Evolutionary conservation across 768 basidiomycete genomes (phyloP), one percentile per base, ranked within the genome.

Genomic region (Boletus sp.): DNA sequence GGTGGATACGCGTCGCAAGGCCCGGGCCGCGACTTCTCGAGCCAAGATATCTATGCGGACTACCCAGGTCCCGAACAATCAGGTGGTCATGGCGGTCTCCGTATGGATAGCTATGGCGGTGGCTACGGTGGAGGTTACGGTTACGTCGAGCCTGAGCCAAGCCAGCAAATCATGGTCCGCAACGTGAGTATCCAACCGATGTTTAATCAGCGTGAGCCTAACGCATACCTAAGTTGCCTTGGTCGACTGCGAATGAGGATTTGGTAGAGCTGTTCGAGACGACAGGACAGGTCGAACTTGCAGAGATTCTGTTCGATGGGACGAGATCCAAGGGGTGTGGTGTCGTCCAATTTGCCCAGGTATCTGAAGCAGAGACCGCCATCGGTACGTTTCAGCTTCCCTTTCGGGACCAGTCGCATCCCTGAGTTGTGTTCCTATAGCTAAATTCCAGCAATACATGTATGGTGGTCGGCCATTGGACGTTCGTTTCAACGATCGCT

Each of bases 191-290:
- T 36, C 5, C 2, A 14, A 14, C n/a, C 12, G 28, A 30, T 28
- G 33, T 45, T 28, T n/a, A 15, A 12, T 5, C 40, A 48, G 29
- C 36, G 28, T 12, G 20, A 12, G 37, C 36, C 32, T 50, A 24
- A 54, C 17, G 10, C 47, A 37, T 46, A 56, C 47, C 55, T 20
- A 61, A 98, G 96, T 75, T 99, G 17, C 96, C 96, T 1, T 99
- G 95, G 95, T 98, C 96, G 10, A 99, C 96, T 45, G 94, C 96
- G 7, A 98, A 99, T 71, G 96, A 99, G 71, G 96, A 99, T 71
- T 77, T 99, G 44, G 95, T 99, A 20, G 96, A 99, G 75, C 75
- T 99, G 18, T 99, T 99, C 66, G 95, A 98, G 77, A 99, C 96
- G 35, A 97, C 95, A 0, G 96, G 95, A 10, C 89, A 89, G 63